Percentiles rank a stretch among this genome's conserved stretches.
These are phyloP conservation scores for Podospora pseudopauciseta DNA, from an alignment of 495 filamentous ascomycete genomes.

Conservation along the genomic window DNA sequence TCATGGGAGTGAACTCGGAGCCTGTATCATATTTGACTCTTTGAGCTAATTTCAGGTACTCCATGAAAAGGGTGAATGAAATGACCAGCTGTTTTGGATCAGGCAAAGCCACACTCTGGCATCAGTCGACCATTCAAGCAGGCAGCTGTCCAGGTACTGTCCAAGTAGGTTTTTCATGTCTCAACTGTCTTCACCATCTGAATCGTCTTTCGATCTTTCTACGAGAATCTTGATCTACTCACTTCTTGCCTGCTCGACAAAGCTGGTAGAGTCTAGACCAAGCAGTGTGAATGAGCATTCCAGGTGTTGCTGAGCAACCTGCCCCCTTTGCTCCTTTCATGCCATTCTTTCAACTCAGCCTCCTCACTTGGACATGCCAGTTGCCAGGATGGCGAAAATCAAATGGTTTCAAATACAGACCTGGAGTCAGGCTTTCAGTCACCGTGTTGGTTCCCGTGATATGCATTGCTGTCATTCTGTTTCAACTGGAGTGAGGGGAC, in stretches of 20 bases:
- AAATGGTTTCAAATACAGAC: not conserved
- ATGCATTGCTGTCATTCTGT: not conserved
- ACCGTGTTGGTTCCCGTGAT: not conserved
- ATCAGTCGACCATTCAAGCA: not conserved
- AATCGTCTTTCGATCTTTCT: not conserved
- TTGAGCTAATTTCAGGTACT: no score
- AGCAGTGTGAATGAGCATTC: not conserved
- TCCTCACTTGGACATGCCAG: conserved; percentile 3
- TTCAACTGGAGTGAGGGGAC: not conserved
- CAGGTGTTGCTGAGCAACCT: not conserved
- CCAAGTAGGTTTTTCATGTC: not conserved
- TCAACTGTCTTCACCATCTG: not conserved
- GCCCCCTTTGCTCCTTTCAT: not conserved
- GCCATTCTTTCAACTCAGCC: not conserved
- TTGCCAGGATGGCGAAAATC: not conserved
- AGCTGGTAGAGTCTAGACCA: not conserved
- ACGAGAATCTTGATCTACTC: not conserved
- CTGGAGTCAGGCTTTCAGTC: not conserved
- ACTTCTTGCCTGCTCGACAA: not conserved
- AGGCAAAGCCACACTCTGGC: not conserved
- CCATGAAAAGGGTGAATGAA: no score
- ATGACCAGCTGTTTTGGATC: not conserved
- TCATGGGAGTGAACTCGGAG: not conserved
- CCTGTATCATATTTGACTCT: no score
- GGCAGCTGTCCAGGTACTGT: not conserved